A percentile compares a stretch with the other conserved stretches of the same genome.
These are phyloP conservation scores for Tulasnella calospora DNA, from an alignment of 768 basidiomycete genomes.

Conservation along the genomic window DNA sequence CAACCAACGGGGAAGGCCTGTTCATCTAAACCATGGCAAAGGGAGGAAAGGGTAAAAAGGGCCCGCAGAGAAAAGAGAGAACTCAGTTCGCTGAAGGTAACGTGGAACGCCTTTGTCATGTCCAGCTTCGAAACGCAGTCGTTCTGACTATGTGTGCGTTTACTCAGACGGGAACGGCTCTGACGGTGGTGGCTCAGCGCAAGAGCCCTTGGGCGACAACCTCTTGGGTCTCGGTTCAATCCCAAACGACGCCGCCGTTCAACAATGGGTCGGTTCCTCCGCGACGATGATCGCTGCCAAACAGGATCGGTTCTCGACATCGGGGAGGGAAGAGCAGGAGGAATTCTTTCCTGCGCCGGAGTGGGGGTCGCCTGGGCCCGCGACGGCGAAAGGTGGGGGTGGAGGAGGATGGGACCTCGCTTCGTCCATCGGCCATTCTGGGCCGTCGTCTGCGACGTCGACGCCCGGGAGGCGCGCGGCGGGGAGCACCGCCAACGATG, in stretches of 20 bases:
- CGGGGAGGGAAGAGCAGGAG: neutral
- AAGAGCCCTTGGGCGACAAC: neutral
- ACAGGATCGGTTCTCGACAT: neutral
- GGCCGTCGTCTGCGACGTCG: neutral
- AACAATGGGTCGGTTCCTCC: neutral
- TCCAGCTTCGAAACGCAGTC: neutral
- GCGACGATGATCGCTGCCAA: neutral
- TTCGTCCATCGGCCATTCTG: neutral
- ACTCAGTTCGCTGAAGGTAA: neutral
- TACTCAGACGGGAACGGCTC: neutral
- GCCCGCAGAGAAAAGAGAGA: neutral
- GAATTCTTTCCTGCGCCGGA: constrained; percentile 1
- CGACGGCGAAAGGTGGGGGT: constrained; percentile 17
- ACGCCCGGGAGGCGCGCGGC: neutral
- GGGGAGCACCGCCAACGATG: neutral
- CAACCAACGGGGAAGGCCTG: neutral
- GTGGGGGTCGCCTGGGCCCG: constrained; percentile 10
- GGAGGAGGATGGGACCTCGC: constrained; percentile 23
- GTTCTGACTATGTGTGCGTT: neutral
- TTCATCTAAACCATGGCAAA: neutral
- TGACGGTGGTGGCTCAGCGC: neutral
- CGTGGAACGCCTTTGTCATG: neutral
- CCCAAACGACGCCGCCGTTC: neutral
- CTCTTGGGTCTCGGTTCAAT: neutral
- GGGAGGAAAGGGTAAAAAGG: neutral